A percentile compares a stretch with the other conserved stretches of the same genome.
These are phyloP conservation scores for Oropetium thomaeum DNA, from an alignment of 176 grass and related monocot species.

Conservation along the genomic window DNA sequence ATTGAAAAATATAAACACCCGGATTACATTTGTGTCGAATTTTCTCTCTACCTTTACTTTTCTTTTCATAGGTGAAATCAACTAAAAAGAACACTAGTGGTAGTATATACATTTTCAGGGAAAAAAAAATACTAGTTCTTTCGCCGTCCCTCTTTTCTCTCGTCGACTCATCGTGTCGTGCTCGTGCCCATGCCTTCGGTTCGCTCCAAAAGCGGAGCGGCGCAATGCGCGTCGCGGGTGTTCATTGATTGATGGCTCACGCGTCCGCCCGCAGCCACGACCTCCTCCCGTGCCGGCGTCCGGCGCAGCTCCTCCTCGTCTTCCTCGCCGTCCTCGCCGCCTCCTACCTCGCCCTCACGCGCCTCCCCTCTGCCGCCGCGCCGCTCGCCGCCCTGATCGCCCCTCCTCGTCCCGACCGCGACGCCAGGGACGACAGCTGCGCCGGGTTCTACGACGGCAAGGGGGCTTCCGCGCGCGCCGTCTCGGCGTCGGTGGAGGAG, in stretches of 20 bases:
- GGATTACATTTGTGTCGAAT: too few relatives aligned
- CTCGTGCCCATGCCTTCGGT: neutral
- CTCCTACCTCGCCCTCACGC: conserved; percentile 41
- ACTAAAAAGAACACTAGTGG: too few relatives aligned
- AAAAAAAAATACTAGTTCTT: too few relatives aligned
- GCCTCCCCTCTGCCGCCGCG: neutral
- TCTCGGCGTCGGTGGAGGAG: conserved; percentile 54
- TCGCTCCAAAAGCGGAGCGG: neutral
- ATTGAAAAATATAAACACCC: too few relatives aligned
- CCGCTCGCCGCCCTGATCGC: conserved; percentile 29
- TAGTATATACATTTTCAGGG: too few relatives aligned
- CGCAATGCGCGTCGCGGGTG: neutral
- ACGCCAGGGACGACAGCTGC: conserved; percentile 29
- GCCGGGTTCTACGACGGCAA: conserved; percentile 48
- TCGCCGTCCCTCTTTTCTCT: neutral
- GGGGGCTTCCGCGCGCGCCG: conserved; percentile 33
- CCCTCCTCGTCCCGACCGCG: neutral
- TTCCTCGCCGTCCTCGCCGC: conserved; percentile 14
- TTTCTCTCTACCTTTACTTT: too few relatives aligned
- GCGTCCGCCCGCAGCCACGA: conserved; percentile 16
- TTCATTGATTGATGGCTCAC: neutral
- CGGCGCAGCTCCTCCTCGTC: conserved; percentile 5
- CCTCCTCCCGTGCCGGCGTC: neutral
- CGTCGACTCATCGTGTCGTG: neutral
- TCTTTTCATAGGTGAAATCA: too few relatives aligned